phyloP scores from a whole-genome alignment of 176 grass and related monocot genomes.

The Oryza rufipogon region DNA sequence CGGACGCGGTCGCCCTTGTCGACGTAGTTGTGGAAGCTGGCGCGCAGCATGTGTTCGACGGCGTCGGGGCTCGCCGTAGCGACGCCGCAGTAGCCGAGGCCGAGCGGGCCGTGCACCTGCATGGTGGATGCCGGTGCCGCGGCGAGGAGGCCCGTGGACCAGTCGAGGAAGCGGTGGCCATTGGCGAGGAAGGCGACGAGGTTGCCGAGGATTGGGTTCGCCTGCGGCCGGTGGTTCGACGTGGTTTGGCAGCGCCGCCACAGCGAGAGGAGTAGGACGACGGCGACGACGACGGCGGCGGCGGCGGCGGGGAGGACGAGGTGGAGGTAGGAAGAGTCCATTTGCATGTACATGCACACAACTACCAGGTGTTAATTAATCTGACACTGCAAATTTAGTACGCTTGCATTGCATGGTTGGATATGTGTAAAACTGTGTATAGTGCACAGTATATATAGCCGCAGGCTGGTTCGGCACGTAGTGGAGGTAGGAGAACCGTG shows the following conservation, averaged over 20 bases:
- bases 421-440: too few relatives aligned
- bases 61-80: constrained; percentile 45
- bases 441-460: too few relatives aligned
- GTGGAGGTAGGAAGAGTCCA: background rate
- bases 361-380: too few relatives aligned
- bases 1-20: constrained; percentile 50
- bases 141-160: constrained; percentile 39
- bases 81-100: constrained; percentile 44
- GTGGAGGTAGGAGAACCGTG: too few relatives aligned
- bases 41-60: constrained; percentile 56
- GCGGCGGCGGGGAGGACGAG: background rate
- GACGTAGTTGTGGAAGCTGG: constrained; percentile 54
- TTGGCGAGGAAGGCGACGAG: constrained; percentile 47
- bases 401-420: too few relatives aligned
- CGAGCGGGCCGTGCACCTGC: constrained; percentile 34
- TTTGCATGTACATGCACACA: background rate
- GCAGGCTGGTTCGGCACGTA: too few relatives aligned
- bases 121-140: constrained; percentile 41
- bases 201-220: constrained; percentile 46
- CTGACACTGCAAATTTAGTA: too few relatives aligned
- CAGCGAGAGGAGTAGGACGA: constrained; percentile 17
- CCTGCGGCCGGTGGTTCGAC: constrained; percentile 30
- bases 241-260: background rate
- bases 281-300: background rate
- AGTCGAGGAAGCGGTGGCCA: constrained; percentile 57